Base-by-base conservation (phyloP, 768 basidiomycete genomes). In the Phylloporus sp. region DNA sequence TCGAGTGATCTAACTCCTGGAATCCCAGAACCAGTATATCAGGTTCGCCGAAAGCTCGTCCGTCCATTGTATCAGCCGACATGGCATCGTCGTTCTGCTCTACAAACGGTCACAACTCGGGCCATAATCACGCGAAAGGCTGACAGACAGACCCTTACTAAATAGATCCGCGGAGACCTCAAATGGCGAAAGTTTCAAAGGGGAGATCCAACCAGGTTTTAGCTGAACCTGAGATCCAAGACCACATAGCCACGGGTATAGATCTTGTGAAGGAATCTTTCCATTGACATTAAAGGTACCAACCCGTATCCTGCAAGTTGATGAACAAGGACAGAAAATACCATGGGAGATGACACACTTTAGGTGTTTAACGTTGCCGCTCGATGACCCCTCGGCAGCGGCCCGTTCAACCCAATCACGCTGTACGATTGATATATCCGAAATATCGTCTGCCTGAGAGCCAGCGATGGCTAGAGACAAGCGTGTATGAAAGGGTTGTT, bases 281-380 rank as follows among this genome's bases (percentile, higher is more conserved):
- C 88, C 89, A 58, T 91, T 90, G 41, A 92, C 89, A 58, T 93
- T 93, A 73, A 92, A 93, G 0, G 87, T 88, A 20, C 90, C 88
- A 16, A 86, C 53, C 6, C 87, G 83, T 44, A 91, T 62, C 28
- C 86, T 88, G 31, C 23, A 49, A 28, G 20, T 24, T 7, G 20
- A 26, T 57, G 36, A 56, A 31, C 1, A 23, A n/a, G 28, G 31
- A 13, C 4, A 11, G 20, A 13, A 41, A 23, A 48, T 18, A 24
- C 12, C 9, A 9, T 18, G 24, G 23, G 18, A 43, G 7, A 43
- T 18, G 38, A 34, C 57, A 31, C 42, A 68, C 69, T 56, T 65
- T 18, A 71, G 42, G 27, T 41, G 55, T 9, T 61, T 54, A 55
- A 34, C 65, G 56, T 41, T 59, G 63, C n/a, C 47, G 13, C 24